Percentiles rank a stretch among this genome's conserved stretches.
These are phyloP conservation scores for Darksidea phi DNA, from an alignment of 495 filamentous ascomycete genomes.

Conservation along the genomic window DNA sequence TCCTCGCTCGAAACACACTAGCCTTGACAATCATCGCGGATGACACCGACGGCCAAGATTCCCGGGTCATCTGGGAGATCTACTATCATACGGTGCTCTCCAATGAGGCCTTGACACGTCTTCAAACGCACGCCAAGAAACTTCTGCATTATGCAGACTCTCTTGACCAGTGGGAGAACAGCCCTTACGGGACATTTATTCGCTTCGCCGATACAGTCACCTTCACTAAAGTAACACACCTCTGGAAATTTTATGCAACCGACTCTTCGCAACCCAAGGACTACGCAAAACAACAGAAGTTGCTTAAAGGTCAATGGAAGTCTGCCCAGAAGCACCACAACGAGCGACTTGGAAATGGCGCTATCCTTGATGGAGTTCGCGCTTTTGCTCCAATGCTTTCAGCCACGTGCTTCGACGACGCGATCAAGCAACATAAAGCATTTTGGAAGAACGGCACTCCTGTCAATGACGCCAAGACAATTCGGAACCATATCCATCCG, in stretches of 20 bases:
- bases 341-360: neutral
- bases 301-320: slow-evolving; percentile 26
- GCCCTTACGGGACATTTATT: slow-evolving; percentile 35
- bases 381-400: slow-evolving; percentile 2
- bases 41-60: neutral
- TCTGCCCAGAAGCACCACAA: neutral
- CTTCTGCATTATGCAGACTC: slow-evolving; percentile 42
- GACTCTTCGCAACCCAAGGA: slow-evolving; percentile 13
- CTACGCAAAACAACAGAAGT: slow-evolving; percentile 5
- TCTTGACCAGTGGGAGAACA: slow-evolving; percentile 36
- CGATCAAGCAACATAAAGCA: slow-evolving; percentile 34
- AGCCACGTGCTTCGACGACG: slow-evolving; percentile 10
- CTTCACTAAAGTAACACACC: slow-evolving; percentile 31
- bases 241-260: slow-evolving; percentile 43
- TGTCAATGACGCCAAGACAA: neutral
- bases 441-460: slow-evolving; percentile 46
- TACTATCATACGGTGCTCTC: slow-evolving; percentile 56
- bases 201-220: slow-evolving; percentile 39
- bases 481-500: slow-evolving; percentile 9
- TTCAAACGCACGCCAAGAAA: slow-evolving; percentile 45
- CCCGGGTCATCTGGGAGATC: slow-evolving; percentile 51
- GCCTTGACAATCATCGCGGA: slow-evolving; percentile 51
- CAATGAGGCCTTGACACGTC: slow-evolving; percentile 39
- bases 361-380: slow-evolving; percentile 18
- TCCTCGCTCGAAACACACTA: slow-evolving; percentile 57